Conservation (phyloP, 768 basidiomycete species). For the Kwoniella pini region DNA sequence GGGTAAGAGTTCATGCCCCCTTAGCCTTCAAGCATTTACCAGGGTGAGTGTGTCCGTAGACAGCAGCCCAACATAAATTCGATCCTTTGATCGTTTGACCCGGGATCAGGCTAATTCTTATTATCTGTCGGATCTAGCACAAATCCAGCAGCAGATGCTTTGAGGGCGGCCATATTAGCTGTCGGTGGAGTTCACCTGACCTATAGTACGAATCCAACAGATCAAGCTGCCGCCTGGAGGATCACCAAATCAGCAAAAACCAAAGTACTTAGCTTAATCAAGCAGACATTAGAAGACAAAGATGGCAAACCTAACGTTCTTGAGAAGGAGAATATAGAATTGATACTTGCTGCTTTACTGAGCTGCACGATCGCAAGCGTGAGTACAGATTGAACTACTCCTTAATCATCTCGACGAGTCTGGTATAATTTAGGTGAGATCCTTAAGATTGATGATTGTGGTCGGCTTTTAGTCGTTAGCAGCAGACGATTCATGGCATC, state of each 20-base stretch:
- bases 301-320: slow-evolving; percentile 9
- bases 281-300: slow-evolving; percentile 14
- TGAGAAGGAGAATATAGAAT: slow-evolving; percentile 29
- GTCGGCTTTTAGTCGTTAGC: slow-evolving; percentile 31
- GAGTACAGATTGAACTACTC: too few relatives aligned
- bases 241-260: slow-evolving; percentile 23
- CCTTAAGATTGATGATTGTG: neutral
- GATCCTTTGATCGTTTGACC: too few relatives aligned
- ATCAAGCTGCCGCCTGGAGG: slow-evolving; percentile 25
- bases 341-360: slow-evolving; percentile 42
- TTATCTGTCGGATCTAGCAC: slow-evolving; percentile 7
- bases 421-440: too few relatives aligned
- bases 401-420: too few relatives aligned
- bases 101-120: neutral
- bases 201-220: slow-evolving; percentile 24
- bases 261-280: slow-evolving; percentile 28
- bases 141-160: slow-evolving; percentile 35
- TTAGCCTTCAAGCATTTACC: slow-evolving; percentile 32
- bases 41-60: slow-evolving; percentile 11
- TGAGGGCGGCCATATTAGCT: slow-evolving; percentile 36
- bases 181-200: slow-evolving; percentile 42
- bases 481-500: slow-evolving; percentile 46
- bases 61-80: neutral
- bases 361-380: slow-evolving; percentile 43
- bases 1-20: slow-evolving; percentile 33